phyloP scores from a whole-genome alignment of 495 filamentous ascomycete genomes.

The Hypomontagnella monticulosa region DNA sequence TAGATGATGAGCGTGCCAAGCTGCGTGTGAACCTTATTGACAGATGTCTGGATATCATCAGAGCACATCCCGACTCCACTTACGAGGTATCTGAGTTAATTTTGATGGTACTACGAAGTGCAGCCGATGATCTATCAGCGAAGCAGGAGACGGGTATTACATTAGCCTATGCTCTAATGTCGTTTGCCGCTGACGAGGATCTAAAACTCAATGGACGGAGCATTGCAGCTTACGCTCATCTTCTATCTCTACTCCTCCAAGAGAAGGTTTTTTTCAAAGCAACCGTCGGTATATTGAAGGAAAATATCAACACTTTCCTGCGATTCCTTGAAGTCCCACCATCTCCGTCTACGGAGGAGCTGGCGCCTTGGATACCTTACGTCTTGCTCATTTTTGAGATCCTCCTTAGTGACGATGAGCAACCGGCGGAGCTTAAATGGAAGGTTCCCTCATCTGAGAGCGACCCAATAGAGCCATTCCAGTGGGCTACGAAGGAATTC shows the following conservation, averaged over 20 bases:
- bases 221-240: slow-evolving; percentile 91
- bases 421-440: slow-evolving; percentile 80
- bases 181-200: slow-evolving; percentile 78
- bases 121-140: slow-evolving; percentile 62
- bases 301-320: slow-evolving; percentile 79
- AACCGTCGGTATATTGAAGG: slow-evolving; percentile 77
- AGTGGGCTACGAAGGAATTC: slow-evolving; percentile 68
- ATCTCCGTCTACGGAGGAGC: slow-evolving; percentile 72
- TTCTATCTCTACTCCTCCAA: slow-evolving; percentile 87
- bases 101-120: slow-evolving; percentile 75
- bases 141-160: slow-evolving; percentile 82
- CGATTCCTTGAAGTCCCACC: slow-evolving; percentile 81
- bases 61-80: slow-evolving; percentile 85
- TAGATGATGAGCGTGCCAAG: slow-evolving; percentile 78
- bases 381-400: slow-evolving; percentile 91
- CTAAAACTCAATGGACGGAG: slow-evolving; percentile 67
- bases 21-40: slow-evolving; percentile 84
- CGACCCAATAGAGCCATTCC: slow-evolving; percentile 61
- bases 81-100: slow-evolving; percentile 93
- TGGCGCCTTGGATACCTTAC: slow-evolving; percentile 91
- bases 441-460: slow-evolving; percentile 67
- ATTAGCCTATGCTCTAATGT: slow-evolving; percentile 87
- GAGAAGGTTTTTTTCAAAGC: slow-evolving; percentile 82
- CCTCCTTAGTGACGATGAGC: slow-evolving; percentile 84
- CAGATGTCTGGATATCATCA: slow-evolving; percentile 87